Evolutionary conservation across 352 stramenopile species (phyloP).

Genomic region (Aphanomyces invadans): DNA sequence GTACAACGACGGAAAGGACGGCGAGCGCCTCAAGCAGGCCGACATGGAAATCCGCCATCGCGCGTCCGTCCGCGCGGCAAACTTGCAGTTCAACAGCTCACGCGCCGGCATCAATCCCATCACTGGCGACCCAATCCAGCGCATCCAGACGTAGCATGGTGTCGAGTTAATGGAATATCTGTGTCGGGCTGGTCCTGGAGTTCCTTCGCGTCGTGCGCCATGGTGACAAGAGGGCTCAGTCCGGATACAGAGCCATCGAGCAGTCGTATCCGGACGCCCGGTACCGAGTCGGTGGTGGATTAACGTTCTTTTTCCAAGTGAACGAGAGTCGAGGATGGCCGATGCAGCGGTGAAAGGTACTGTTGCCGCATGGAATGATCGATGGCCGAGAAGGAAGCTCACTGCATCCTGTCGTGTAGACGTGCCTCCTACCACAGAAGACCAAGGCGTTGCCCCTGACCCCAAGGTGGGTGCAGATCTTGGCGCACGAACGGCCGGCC

Average conservation of each 20-base stretch:
- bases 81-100: slow-evolving; percentile 76
- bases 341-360: slow-evolving; percentile 43
- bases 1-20: slow-evolving; percentile 82
- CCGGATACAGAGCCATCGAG: background rate
- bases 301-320: background rate
- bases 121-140: slow-evolving; percentile 55
- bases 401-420: slow-evolving; percentile 4
- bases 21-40: slow-evolving; percentile 49
- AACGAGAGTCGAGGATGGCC: slow-evolving; percentile 34
- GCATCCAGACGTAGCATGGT: slow-evolving; percentile 26
- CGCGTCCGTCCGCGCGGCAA: slow-evolving; percentile 64
- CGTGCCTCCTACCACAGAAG: background rate
- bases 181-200: too few relatives aligned
- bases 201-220: background rate
- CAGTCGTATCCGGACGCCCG: background rate
- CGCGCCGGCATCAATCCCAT: slow-evolving; percentile 80
- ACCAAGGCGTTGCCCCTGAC: slow-evolving; percentile 29
- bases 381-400: background rate
- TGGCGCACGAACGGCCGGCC: too few relatives aligned
- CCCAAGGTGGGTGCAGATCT: too few relatives aligned
- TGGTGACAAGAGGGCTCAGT: background rate
- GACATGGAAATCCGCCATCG: slow-evolving; percentile 69
- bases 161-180: too few relatives aligned
- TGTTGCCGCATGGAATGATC: slow-evolving; percentile 17
- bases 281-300: background rate